These are phyloP conservation scores for Rhizophagus clarus DNA, from an alignment of 192 early-diverging fungal species.

Conservation along the genomic window DNA sequence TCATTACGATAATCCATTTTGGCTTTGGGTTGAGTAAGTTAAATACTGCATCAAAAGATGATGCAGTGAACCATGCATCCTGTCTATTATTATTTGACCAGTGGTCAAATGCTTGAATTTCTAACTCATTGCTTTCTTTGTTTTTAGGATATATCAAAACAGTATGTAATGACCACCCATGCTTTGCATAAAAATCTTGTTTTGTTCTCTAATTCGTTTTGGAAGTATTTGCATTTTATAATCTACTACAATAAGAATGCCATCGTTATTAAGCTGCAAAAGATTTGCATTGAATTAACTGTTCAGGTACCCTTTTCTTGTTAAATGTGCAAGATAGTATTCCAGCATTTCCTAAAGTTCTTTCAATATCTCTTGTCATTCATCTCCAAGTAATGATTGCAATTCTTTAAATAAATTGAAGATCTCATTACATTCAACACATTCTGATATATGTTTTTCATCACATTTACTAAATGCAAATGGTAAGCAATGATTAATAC, in stretches of 20 bases:
- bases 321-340: not conserved
- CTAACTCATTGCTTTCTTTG: too few relatives aligned
- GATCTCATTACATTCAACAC: not conserved
- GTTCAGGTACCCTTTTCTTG: not conserved
- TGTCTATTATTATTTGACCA: too few relatives aligned
- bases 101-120: too few relatives aligned
- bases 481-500: not conserved
- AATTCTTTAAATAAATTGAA: not conserved
- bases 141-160: not conserved
- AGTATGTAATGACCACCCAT: not conserved
- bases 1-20: too few relatives aligned
- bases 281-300: not conserved
- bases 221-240: not conserved
- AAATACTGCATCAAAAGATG: too few relatives aligned
- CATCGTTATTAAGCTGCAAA: not conserved
- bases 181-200: not conserved
- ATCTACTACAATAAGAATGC: not conserved
- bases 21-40: too few relatives aligned
- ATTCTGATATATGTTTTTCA: not conserved
- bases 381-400: not conserved
- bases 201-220: not conserved
- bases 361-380: not conserved
- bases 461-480: not conserved
- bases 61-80: too few relatives aligned
- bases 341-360: not conserved